Evolutionary conservation across 305 asterid species (phyloP).

Genomic region (Solanum hybrid): DNA sequence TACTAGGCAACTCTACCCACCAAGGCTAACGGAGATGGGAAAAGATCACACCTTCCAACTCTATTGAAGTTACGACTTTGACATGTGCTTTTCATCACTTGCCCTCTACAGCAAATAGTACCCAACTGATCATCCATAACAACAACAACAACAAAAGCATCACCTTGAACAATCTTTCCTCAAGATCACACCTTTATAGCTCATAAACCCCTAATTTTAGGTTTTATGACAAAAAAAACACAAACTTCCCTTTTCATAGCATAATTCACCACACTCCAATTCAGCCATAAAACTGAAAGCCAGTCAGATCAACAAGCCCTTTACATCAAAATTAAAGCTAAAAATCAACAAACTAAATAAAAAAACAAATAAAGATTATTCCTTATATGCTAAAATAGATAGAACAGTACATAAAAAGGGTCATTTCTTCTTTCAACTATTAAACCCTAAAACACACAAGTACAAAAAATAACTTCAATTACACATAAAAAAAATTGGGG

Average conservation of each 20-base stretch:
- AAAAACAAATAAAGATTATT: neutral
- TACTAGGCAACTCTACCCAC: neutral
- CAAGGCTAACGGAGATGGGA: neutral
- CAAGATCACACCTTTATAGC: neutral
- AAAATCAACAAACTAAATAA: neutral
- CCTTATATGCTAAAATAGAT: neutral
- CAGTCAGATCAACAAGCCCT: neutral
- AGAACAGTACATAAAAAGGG: neutral
- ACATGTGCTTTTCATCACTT: neutral
- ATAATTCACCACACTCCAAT: neutral
- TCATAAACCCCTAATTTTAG: neutral
- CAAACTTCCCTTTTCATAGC: neutral
- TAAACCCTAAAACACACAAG: neutral
- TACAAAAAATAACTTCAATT: neutral
- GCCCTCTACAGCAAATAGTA: neutral
- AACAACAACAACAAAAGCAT: neutral
- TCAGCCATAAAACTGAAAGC: neutral
- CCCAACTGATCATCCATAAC: neutral
- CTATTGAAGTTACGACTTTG: neutral
- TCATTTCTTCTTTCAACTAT: neutral
- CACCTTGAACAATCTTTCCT: neutral
- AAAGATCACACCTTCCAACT: neutral
- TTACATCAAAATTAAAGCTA: neutral
- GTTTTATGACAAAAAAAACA: neutral
- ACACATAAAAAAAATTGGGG: neutral